phyloP scores from a whole-genome alignment of 306 rosid genomes.

The Nissolia schottii region DNA sequence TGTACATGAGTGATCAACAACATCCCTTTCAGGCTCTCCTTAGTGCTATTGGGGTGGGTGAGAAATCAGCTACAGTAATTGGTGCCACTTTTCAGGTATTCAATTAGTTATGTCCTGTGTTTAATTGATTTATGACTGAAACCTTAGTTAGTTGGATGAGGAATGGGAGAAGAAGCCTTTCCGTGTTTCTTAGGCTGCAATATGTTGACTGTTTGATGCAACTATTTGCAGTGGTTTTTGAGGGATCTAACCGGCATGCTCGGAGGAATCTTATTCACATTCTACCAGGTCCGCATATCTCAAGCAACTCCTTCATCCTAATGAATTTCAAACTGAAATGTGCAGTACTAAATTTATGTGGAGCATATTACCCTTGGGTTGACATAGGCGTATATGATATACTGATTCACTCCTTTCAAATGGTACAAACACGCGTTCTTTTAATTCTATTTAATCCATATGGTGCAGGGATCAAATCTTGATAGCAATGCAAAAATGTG shows the following conservation, averaged over 20 bases:
- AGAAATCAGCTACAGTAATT: constrained; percentile 91
- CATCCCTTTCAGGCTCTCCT: constrained; percentile 67
- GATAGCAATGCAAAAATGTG: constrained; percentile 97
- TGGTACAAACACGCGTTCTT: background rate
- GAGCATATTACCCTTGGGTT: background rate
- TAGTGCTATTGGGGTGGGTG: constrained; percentile 95
- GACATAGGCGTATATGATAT: background rate
- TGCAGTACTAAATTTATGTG: background rate
- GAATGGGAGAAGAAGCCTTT: constrained; percentile 25
- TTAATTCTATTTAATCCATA: constrained; percentile 9
- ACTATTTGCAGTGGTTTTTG: constrained; percentile 87
- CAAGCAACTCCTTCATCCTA: background rate
- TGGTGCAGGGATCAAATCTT: constrained; percentile 86
- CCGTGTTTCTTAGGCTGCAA: constrained; percentile 24
- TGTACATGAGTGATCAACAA: background rate
- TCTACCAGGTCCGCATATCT: constrained; percentile 68
- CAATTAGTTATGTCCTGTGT: background rate
- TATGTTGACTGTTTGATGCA: constrained; percentile 22
- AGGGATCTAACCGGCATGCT: constrained; percentile 98
- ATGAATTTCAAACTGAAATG: constrained; percentile 4
- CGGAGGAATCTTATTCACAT: constrained; percentile 95
- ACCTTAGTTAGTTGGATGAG: background rate
- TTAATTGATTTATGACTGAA: background rate
- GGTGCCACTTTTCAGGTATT: constrained; percentile 99
- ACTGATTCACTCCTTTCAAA: constrained; percentile 9